These are phyloP conservation scores for Candida coquimbonensis DNA, from an alignment of 805 yeast species.

Conservation along the genomic window DNA sequence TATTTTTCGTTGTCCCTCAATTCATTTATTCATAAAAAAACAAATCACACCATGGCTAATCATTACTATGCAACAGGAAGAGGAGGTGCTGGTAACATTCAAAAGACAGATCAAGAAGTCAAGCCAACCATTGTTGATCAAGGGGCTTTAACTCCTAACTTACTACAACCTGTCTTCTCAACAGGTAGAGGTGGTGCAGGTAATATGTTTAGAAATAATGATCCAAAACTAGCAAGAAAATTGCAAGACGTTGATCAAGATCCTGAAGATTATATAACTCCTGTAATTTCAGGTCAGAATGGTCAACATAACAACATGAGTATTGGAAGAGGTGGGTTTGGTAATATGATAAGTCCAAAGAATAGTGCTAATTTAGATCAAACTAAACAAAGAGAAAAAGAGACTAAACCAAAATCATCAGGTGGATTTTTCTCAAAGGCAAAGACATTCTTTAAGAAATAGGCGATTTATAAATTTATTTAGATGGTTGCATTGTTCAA, in stretches of 20 bases:
- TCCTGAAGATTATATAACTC: conserved; percentile 32
- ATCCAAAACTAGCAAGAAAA: conserved; percentile 50
- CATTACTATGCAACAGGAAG: conserved; percentile 61
- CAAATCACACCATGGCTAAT: conserved; percentile 4
- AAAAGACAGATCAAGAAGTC: conserved; percentile 35
- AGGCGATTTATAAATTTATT: neutral
- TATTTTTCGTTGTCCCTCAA: no score
- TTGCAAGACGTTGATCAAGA: conserved; percentile 59
- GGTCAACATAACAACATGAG: conserved; percentile 23
- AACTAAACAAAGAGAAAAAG: conserved; percentile 16
- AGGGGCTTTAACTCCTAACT: conserved; percentile 56
- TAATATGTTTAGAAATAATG: conserved; percentile 58
- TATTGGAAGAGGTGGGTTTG: conserved; percentile 63
- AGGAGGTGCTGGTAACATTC: conserved; percentile 73
- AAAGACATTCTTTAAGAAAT: conserved; percentile 32
- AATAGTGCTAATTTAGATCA: conserved; percentile 20
- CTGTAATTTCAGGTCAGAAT: conserved; percentile 31
- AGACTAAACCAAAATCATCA: conserved; percentile 17
- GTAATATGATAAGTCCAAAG: conserved; percentile 43
- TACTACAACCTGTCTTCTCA: conserved; percentile 47
- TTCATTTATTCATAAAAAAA: neutral
- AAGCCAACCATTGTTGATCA: conserved; percentile 50
- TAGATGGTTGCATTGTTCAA: no score
- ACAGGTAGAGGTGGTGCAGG: conserved; percentile 82
- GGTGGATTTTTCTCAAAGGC: conserved; percentile 40